Evolutionary conservation across 148 eudicot species (phyloP).

Genomic region (Diospyros kaki): DNA sequence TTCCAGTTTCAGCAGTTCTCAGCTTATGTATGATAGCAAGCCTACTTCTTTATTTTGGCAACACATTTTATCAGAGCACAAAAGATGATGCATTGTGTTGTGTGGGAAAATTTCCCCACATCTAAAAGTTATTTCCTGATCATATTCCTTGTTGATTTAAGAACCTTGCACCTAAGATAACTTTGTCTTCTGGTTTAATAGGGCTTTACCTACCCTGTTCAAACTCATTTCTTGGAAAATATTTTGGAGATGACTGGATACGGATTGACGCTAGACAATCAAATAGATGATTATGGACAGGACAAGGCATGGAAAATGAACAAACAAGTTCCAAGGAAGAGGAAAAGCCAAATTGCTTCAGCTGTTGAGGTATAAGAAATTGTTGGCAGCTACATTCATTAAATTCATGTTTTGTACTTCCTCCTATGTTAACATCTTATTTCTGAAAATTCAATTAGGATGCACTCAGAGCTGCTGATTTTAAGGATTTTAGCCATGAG

Average conservation of each 20-base stretch:
- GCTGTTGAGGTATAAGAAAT: conserved; percentile 68
- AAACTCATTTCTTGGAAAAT: conserved; percentile 76
- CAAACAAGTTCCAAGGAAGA: conserved; percentile 81
- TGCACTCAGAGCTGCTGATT: conserved; percentile 78
- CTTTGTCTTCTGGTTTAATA: conserved; percentile 16
- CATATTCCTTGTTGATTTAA: neutral
- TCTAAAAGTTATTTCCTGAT: neutral
- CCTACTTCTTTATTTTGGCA: neutral
- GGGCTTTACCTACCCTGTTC: conserved; percentile 96
- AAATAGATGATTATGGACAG: conserved; percentile 90
- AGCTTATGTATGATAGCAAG: neutral
- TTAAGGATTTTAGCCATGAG: conserved; percentile 50
- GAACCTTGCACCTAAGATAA: neutral
- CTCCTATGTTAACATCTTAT: conserved; percentile 14
- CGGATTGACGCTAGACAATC: conserved; percentile 73
- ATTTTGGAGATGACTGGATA: conserved; percentile 80
- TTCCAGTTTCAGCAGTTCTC: too few species aligned
- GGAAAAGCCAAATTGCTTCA: conserved; percentile 92
- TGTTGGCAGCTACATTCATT: conserved; percentile 9
- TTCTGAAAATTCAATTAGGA: conserved; percentile 40
- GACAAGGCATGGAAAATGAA: conserved; percentile 89
- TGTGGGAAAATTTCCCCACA: neutral
- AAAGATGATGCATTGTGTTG: neutral
- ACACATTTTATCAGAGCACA: neutral
- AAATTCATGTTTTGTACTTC: conserved; percentile 3